Evolutionary conservation across 805 yeast genomes (phyloP).

Genomic region (Candida bentonensis): DNA sequence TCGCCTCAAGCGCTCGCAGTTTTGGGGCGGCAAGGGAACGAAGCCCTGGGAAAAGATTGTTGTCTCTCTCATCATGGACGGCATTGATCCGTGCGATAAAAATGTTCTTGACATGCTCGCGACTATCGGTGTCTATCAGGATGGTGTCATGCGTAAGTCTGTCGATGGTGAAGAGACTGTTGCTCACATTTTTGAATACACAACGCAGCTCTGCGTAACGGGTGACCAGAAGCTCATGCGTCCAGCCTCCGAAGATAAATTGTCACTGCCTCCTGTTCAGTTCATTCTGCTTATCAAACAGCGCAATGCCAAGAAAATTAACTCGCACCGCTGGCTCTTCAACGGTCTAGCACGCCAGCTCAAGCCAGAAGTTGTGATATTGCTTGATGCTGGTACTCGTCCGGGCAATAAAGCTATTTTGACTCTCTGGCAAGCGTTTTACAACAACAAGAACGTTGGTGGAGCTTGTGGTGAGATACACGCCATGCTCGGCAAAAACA

Average conservation of each 20-base stretch:
- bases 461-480: conserved; percentile 66
- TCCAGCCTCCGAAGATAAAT: conserved; percentile 36
- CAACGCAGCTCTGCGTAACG: conserved; percentile 34
- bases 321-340: conserved; percentile 58
- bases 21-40: conserved; percentile 35
- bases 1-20: conserved; percentile 29
- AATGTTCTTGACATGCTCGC: conserved; percentile 49
- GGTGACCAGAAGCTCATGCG: conserved; percentile 35
- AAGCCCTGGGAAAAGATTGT: conserved; percentile 52
- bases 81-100: conserved; percentile 51
- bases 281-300: conserved; percentile 48
- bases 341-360: conserved; percentile 46
- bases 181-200: conserved; percentile 54
- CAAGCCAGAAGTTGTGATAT: conserved; percentile 41
- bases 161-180: conserved; percentile 47
- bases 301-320: conserved; percentile 48
- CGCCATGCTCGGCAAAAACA: conserved; percentile 37
- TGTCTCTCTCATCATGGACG: conserved; percentile 51
- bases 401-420: conserved; percentile 44
- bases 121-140: conserved; percentile 52
- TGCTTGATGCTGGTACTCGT: conserved; percentile 53
- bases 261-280: conserved; percentile 44
- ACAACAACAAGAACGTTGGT: conserved; percentile 43
- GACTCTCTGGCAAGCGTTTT: conserved; percentile 50
- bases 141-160: conserved; percentile 46